Evolutionary conservation across 139 green algal genomes (phyloP), one percentile per base, ranked within the genome.

Genomic region (Chlorella sp.): DNA sequence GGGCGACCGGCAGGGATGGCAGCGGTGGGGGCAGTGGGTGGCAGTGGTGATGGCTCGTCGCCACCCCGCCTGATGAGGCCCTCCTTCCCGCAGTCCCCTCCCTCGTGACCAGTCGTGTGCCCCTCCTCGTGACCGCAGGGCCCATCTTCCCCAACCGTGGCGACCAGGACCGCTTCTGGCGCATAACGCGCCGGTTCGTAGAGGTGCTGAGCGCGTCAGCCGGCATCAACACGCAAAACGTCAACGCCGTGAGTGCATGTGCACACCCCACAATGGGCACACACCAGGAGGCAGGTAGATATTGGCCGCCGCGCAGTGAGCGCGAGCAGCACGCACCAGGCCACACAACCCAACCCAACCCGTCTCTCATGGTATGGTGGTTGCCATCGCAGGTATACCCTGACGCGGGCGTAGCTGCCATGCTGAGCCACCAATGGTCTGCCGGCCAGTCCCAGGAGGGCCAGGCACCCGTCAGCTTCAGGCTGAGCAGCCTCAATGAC

Each of bases 371-470:
- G 42, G 17, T 55, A 55, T 55, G 17, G 5, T n/a, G 64, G 17
- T 22, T 62, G 22, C n/a, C 49, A 1, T 49, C 30, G 49, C 83
- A 92, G 79, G 71, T 98, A 23, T 98, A 95, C 66, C 93, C 94
- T 3, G 94, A 98, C 76, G 89, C 90, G 14, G 95, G 95, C 27
- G 86, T 93, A 5, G 90, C 94, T 17, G 94, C 94, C 24, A 96
- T 98, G 91, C 83, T 99, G 17, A 77, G 81, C 4, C 87, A 96
- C 83, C 78, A 88, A 59, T 97, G 95, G 95, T 23, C 6, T 31
- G 31, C 59, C 30, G 31, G 49, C 3, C 4, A 31, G 2, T 2
- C 32, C 31, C 31, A 29, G 14, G 35, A 35, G 1, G 67, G 78
- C 72, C 20, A 66, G 49, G 33, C 31, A 34, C 27, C 34, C 68